Conservation (phyloP, 2,329 filamentous ascomycete genomes). For the Magnaporthiopsis rhizophila region DNA sequence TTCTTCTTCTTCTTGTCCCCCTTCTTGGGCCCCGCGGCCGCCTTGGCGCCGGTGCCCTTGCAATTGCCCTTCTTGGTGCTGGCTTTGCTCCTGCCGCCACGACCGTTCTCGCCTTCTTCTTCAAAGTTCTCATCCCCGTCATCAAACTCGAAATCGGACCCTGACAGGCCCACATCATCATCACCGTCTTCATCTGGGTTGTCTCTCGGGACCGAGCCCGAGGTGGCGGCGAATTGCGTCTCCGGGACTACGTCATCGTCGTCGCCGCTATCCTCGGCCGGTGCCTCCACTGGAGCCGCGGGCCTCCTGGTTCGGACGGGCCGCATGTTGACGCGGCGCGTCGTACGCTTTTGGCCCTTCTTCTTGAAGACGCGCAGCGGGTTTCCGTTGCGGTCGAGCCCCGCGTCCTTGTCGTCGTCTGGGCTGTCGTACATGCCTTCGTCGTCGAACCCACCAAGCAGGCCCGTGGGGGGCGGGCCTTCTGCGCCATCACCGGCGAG, state of each 20-base stretch:
- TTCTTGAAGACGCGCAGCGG: conserved; percentile 67
- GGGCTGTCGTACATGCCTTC: conserved; percentile 49
- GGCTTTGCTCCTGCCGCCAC: conserved; percentile 18
- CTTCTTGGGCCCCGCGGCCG: conserved; percentile 15
- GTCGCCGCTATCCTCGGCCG: conserved; percentile 21
- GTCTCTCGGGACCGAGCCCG: conserved; percentile 14
- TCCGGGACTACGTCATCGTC: conserved; percentile 33
- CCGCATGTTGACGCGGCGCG: conserved; percentile 57
- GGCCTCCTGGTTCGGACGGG: conserved; percentile 44
- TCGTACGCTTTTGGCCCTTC: conserved; percentile 75
- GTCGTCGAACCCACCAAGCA: conserved; percentile 55
- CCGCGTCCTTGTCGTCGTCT: conserved; percentile 31
- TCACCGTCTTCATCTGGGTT: conserved; percentile 19
- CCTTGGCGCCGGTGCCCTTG: conserved; percentile 11
- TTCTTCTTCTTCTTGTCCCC: conserved; percentile 19
- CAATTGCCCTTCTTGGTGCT: conserved; percentile 16
- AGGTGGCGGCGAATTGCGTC: conserved; percentile 25
- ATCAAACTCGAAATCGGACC: conserved; percentile 28
- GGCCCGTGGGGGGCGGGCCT: conserved; percentile 13
- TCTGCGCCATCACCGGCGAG: conserved; percentile 28
- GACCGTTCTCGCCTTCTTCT: conserved; percentile 23
- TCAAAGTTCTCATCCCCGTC: conserved; percentile 16
- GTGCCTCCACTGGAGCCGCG: conserved; percentile 17
- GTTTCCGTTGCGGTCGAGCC: conserved; percentile 44
- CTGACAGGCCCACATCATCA: conserved; percentile 26